A percentile compares a stretch with the other conserved stretches of the same genome.
Conservation (phyloP, 2,329 filamentous ascomycete species). For the Phyllosticta capitalensis region DNA sequence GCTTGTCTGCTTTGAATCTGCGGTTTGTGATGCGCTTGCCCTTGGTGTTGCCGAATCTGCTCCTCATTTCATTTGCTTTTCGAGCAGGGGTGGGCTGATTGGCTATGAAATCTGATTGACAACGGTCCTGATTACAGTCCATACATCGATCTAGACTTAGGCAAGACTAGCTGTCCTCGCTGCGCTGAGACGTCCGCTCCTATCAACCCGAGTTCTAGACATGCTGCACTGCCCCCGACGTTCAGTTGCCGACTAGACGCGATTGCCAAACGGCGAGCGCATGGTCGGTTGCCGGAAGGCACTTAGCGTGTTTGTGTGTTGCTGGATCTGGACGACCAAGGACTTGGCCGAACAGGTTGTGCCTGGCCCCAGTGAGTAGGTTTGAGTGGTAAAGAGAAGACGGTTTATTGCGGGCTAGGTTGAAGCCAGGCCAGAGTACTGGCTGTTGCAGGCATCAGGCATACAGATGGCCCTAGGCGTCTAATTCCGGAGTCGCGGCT, state of each 20-base stretch:
- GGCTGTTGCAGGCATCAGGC: background rate
- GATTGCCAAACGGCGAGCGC: background rate
- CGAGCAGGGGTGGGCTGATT: too few relatives aligned
- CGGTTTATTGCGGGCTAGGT: background rate
- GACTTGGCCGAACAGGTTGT: too few relatives aligned
- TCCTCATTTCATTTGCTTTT: too few relatives aligned
- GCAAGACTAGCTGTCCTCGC: too few relatives aligned
- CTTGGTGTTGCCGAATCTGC: too few relatives aligned
- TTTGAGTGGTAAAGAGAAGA: background rate
- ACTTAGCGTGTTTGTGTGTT: background rate
- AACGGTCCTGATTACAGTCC: too few relatives aligned
- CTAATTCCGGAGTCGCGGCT: background rate
- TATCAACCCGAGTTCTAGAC: background rate
- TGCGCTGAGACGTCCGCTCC: background rate
- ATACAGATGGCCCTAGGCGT: background rate
- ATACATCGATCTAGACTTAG: too few relatives aligned
- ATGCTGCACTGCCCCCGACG: background rate
- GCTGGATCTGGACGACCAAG: background rate
- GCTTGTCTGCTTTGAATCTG: too few relatives aligned
- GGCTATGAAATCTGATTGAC: too few relatives aligned
- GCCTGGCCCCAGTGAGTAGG: background rate
- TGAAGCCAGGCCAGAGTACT: background rate
- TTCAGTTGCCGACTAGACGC: too few relatives aligned
- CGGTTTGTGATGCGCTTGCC: too few relatives aligned
- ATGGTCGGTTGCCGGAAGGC: background rate